Conservation (phyloP, 2,329 filamentous ascomycete species). For the Penicillium sp. region DNA sequence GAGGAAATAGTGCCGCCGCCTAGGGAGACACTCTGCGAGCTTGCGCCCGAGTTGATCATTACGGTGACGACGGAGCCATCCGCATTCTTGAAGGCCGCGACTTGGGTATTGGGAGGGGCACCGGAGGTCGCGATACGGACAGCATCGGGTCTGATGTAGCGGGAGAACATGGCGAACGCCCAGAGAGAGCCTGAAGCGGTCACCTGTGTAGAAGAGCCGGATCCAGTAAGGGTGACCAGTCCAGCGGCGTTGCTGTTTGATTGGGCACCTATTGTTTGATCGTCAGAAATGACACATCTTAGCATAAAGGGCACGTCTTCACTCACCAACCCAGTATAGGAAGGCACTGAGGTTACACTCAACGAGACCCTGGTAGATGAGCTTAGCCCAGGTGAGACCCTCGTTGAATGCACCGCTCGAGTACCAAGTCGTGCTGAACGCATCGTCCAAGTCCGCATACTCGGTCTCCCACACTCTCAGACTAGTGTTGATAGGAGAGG, state of each 20-base stretch:
- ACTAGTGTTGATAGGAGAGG: constrained; percentile 44
- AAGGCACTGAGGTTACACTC: constrained; percentile 55
- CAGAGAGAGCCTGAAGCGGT: constrained; percentile 41
- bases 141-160: constrained; percentile 45
- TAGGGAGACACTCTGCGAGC: neutral
- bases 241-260: constrained; percentile 18
- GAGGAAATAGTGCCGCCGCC: constrained; percentile 1
- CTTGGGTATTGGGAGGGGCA: constrained; percentile 21
- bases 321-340: constrained; percentile 57
- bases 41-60: constrained; percentile 21
- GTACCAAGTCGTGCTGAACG: constrained; percentile 53
- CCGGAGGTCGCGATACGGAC: constrained; percentile 38
- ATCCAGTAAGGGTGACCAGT: constrained; percentile 39
- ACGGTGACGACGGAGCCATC: constrained; percentile 39
- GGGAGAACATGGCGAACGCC: constrained; percentile 45
- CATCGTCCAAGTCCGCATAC: constrained; percentile 50
- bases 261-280: neutral
- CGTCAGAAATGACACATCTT: neutral
- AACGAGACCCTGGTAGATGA: constrained; percentile 54
- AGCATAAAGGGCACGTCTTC: neutral
- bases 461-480: constrained; percentile 57
- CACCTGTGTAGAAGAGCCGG: constrained; percentile 26
- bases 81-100: constrained; percentile 35
- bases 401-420: constrained; percentile 51
- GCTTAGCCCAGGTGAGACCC: constrained; percentile 59